Evolutionary conservation across 139 green algal species (phyloP), one percentile per base, ranked within the genome.

Genomic region (Pseudopediastrum boryanum): DNA sequence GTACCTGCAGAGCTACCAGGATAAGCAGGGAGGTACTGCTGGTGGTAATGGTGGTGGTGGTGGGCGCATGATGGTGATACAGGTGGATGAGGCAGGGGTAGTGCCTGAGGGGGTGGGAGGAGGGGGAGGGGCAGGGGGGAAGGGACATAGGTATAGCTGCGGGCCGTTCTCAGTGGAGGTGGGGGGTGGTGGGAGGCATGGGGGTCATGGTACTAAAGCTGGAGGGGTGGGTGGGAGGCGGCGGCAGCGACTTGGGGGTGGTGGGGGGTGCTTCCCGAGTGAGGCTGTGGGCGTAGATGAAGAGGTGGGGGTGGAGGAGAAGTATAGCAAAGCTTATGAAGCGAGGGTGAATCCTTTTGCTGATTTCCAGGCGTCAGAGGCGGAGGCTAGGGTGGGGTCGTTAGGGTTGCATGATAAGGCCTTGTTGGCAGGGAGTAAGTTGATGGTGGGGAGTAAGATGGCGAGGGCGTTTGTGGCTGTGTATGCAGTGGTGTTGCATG

Each of bases 1-100:
- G 52, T 78, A 70, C 9, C 31, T 78, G 38, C 54, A 70, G 71
- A 39, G 71, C 3, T 78, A 78, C 38, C 64, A 78, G 54, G 51
- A 77, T 36, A 51, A 77, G 56, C 23, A 39, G 21, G 23, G 9
- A 19, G 59, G 10, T 3, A 35, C 61, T 23, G 61, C 61, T 16
- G 10, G 35, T 36, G 25, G 54, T 41, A 29, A 29, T 33, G 39
- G n/a, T 12, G 43, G 31, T 3, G 12, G 13, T 5, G 23, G n/a
- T 2, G 12, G 42, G 8, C 27, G 38, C 12, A 56, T 78, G 3
- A 78, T 56, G 12, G 54, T 78, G 4, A 70, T 78, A 3, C 21
- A 56, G 1, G 71, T 78, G 25, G 71, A 78, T 56, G 71, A 56
- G 8, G 71, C 54, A 0, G 71, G 71, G 0, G 46, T 70, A n/a